Conservation (phyloP, 2,329 filamentous ascomycete genomes). For the Exophiala sideris region DNA sequence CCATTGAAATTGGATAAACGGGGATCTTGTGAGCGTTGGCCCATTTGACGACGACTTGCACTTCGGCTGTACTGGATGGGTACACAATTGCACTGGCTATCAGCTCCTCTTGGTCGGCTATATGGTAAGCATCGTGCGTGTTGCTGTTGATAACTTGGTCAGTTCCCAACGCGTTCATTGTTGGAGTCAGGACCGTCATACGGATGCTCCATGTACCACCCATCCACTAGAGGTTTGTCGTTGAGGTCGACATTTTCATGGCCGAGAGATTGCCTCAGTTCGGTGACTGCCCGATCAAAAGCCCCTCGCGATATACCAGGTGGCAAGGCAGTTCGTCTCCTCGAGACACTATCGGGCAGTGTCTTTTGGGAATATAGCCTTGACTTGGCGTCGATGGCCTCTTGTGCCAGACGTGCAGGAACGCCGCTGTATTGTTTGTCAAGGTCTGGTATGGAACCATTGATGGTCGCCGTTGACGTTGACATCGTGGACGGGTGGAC, state of each 20-base stretch:
- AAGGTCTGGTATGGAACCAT: slow-evolving; percentile 17
- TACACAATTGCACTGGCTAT: slow-evolving; percentile 45
- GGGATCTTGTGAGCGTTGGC: slow-evolving; percentile 36
- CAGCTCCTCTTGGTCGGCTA: slow-evolving; percentile 43
- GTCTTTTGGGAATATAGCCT: slow-evolving; percentile 26
- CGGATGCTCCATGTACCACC: slow-evolving; percentile 39
- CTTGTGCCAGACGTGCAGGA: slow-evolving; percentile 16
- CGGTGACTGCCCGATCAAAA: slow-evolving; percentile 25
- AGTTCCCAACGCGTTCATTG: neutral
- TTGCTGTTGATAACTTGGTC: slow-evolving; percentile 23
- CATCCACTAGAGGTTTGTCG: slow-evolving; percentile 30
- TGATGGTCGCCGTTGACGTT: slow-evolving; percentile 2
- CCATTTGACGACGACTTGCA: slow-evolving; percentile 33
- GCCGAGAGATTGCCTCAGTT: slow-evolving; percentile 20
- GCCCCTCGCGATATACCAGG: slow-evolving; percentile 17
- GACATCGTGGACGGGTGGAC: slow-evolving; percentile 7
- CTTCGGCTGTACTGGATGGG: slow-evolving; percentile 34
- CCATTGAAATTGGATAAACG: slow-evolving; percentile 37
- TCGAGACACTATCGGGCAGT: slow-evolving; percentile 16
- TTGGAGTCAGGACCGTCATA: slow-evolving; percentile 21
- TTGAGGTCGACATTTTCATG: slow-evolving; percentile 25
- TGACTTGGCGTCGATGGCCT: slow-evolving; percentile 23
- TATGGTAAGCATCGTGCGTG: slow-evolving; percentile 44
- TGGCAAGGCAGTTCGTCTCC: slow-evolving; percentile 19
- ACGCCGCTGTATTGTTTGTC: slow-evolving; percentile 19